A percentile compares a stretch with the other conserved stretches of the same genome.
These are phyloP conservation scores for Polytrichum commune DNA, from an alignment of 225 moss, liverwort and hornwort genomes.

Conservation along the genomic window DNA sequence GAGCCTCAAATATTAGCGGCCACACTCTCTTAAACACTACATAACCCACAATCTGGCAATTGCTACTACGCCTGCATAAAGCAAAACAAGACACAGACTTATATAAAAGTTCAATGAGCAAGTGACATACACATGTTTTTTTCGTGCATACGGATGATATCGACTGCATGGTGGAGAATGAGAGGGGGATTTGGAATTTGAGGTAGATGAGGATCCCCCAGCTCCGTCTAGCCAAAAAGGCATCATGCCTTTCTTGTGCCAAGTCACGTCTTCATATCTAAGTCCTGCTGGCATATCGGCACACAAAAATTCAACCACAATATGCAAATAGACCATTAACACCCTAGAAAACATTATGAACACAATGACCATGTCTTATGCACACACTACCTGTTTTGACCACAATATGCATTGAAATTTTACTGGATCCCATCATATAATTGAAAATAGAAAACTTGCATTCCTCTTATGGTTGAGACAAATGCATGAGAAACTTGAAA, in stretches of 20 bases:
- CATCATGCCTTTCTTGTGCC: conserved; percentile 75
- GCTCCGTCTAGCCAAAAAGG: conserved; percentile 83
- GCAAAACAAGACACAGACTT: too few species aligned
- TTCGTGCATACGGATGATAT: conserved; percentile 81
- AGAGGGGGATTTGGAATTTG: conserved; percentile 56
- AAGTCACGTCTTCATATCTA: conserved; percentile 51
- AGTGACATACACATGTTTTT: conserved; percentile 63
- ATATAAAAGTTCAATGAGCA: too few species aligned
- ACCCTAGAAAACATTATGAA: neutral
- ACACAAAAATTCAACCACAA: conserved; percentile 22
- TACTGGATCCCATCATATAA: too few species aligned
- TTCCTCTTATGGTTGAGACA: neutral
- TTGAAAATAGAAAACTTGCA: neutral
- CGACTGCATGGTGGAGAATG: conserved; percentile 73
- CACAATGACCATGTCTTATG: too few species aligned
- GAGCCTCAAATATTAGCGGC: too few species aligned
- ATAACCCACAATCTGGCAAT: too few species aligned
- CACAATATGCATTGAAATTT: too few species aligned
- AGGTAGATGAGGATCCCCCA: conserved; percentile 70
- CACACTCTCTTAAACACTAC: too few species aligned
- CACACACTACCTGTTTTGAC: too few species aligned
- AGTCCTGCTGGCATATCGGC: conserved; percentile 29
- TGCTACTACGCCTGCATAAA: too few species aligned
- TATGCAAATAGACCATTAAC: conserved; percentile 3
- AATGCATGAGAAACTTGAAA: conserved; percentile 6